Evolutionary conservation across 2,329 filamentous ascomycete species (phyloP).

Genomic region (Penicillium hesseltinei): DNA sequence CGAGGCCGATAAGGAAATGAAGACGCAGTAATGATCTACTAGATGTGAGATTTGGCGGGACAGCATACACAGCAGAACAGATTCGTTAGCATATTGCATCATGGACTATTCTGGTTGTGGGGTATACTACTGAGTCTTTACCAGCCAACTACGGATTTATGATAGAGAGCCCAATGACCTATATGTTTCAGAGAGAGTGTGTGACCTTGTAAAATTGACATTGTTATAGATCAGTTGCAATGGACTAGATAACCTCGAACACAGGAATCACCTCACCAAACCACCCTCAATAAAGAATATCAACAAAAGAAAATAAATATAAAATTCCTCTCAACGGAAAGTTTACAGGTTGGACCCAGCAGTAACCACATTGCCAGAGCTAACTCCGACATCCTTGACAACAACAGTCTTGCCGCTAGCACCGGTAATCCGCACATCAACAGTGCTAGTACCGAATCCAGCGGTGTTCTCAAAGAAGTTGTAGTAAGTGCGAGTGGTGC

Average conservation of each 20-base stretch:
- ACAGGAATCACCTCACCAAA: not conserved
- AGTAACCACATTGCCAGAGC: slow-evolving; percentile 20
- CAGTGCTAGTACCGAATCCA: slow-evolving; percentile 56
- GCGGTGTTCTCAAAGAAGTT: slow-evolving; percentile 62
- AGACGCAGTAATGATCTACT: not conserved
- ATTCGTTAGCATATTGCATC: not conserved
- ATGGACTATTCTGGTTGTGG: not conserved
- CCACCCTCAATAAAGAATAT: not conserved
- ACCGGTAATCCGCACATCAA: slow-evolving; percentile 58
- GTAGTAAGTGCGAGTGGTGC: slow-evolving; percentile 54
- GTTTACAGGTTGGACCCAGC: slow-evolving; percentile 28
- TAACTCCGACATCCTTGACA: slow-evolving; percentile 49
- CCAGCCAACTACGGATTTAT: not conserved
- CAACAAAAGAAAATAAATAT: not conserved
- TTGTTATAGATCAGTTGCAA: not conserved
- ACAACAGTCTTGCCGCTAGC: slow-evolving; percentile 51
- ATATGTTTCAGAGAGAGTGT: not conserved
- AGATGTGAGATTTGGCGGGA: not conserved
- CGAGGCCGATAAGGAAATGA: not conserved
- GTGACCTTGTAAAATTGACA: not conserved
- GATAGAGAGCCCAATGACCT: not conserved
- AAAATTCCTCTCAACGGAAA: not conserved
- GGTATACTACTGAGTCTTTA: not conserved
- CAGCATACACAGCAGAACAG: not conserved
- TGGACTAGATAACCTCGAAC: not conserved